Conservation (phyloP, 2,329 filamentous ascomycete species). For the Colletotrichum salicis region DNA sequence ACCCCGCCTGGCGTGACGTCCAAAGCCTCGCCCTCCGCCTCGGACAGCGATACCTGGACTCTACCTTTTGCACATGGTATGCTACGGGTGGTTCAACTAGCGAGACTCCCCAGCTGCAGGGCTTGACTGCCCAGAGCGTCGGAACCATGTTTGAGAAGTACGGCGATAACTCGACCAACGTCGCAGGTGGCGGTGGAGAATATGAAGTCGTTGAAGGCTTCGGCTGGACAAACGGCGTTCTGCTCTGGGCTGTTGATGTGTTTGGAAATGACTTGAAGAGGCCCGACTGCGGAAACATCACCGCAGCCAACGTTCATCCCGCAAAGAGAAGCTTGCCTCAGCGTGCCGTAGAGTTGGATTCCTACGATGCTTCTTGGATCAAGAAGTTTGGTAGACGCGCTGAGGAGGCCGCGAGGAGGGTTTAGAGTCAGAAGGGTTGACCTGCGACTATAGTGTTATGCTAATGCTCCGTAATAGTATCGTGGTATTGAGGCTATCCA, state of each 20-base stretch:
- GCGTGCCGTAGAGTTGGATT: conserved; percentile 58
- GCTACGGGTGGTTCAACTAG: conserved; percentile 72
- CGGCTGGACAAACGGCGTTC: conserved; percentile 76
- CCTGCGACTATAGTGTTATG: too few relatives aligned
- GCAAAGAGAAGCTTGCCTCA: conserved; percentile 43
- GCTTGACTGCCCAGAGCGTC: conserved; percentile 52
- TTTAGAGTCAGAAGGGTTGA: background rate
- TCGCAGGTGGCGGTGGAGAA: conserved; percentile 72
- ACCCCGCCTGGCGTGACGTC: conserved; percentile 64
- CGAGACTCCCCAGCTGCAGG: conserved; percentile 60
- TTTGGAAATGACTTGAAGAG: conserved; percentile 66
- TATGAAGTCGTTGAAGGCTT: conserved; percentile 77
- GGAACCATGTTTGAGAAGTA: conserved; percentile 81
- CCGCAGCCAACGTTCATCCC: conserved; percentile 49
- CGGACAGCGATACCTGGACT: conserved; percentile 74
- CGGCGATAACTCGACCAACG: conserved; percentile 67
- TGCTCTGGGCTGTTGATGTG: conserved; percentile 73
- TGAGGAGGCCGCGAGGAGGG: conserved; percentile 9
- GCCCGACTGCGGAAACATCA: conserved; percentile 66
- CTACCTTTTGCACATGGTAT: conserved; percentile 76
- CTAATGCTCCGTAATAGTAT: background rate
- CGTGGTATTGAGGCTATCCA: background rate
- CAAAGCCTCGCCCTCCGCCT: conserved; percentile 67
- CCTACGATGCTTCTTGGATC: conserved; percentile 57
- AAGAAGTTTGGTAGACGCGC: conserved; percentile 56